These are phyloP conservation scores for Cafeteria roenbergensis DNA, from an alignment of 108 stramenopile species.

Conservation along the genomic window DNA sequence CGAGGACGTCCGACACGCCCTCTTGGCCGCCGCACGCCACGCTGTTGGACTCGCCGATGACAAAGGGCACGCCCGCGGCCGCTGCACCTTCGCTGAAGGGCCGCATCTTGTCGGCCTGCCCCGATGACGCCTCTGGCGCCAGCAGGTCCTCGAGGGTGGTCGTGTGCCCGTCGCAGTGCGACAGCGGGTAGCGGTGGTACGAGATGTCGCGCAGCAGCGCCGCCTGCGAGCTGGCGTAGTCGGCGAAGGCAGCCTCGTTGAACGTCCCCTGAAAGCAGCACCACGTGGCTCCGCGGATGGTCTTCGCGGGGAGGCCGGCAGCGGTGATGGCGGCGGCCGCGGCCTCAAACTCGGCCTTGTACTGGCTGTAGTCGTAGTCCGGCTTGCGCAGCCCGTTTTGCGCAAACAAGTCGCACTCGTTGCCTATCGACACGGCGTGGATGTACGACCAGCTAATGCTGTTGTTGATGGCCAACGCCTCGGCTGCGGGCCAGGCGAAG, in stretches of 20 bases:
- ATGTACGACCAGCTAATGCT: neutral
- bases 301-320: neutral
- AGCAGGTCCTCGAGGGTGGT: neutral
- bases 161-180: neutral
- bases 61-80: neutral
- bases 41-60: neutral
- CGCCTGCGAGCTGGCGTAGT: neutral
- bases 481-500: neutral
- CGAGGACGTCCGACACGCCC: neutral
- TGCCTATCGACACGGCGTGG: neutral
- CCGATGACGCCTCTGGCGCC: neutral
- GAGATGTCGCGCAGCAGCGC: neutral
- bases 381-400: neutral
- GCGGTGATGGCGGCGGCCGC: neutral
- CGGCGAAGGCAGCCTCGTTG: neutral
- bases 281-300: neutral
- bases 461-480: neutral
- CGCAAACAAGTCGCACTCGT: neutral
- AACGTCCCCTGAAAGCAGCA: neutral
- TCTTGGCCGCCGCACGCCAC: constrained; percentile 3
- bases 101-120: neutral
- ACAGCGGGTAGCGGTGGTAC: neutral
- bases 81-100: neutral
- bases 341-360: neutral
- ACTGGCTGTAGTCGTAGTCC: neutral